Conservation (phyloP, 1,284 basidiomycete genomes). For the Porogramme epimiltina region DNA sequence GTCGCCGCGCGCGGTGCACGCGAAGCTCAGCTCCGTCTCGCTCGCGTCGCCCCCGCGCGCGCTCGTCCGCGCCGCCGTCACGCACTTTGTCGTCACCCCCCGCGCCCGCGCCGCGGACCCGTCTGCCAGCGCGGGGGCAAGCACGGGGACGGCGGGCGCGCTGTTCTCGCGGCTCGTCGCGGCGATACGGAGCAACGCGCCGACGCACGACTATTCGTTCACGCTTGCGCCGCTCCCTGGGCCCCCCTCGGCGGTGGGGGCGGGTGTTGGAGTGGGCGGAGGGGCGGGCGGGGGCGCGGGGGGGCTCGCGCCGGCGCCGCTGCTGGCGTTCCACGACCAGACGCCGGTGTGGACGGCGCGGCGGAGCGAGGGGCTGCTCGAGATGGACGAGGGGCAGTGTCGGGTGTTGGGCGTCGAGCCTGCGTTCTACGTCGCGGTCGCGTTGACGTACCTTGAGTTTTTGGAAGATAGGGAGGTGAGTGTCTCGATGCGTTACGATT, state of each 20-base stretch:
- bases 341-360: conserved; percentile 65
- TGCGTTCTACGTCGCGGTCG: conserved; percentile 75
- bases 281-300: too few relatives aligned
- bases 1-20: conserved; percentile 44
- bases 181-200: conserved; percentile 53
- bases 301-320: conserved; percentile 37
- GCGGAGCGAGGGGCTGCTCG: conserved; percentile 60
- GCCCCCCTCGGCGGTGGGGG: conserved; percentile 1
- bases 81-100: conserved; percentile 64
- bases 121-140: conserved; percentile 30
- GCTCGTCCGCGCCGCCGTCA: conserved; percentile 24
- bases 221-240: conserved; percentile 48
- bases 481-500: background rate
- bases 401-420: conserved; percentile 67
- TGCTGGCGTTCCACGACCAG: conserved; percentile 69
- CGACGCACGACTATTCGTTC: conserved; percentile 68
- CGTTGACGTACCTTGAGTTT: conserved; percentile 74
- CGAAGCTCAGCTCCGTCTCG: conserved; percentile 39
- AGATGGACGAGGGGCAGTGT: conserved; percentile 60
- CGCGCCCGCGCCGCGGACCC: conserved; percentile 36
- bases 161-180: conserved; percentile 61
- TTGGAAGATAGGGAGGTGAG: conserved; percentile 74
- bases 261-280: too few relatives aligned
- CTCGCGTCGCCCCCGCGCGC: conserved; percentile 1
- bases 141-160: conserved; percentile 28